These are phyloP conservation scores for Arthrobotrys sinensis DNA, from an alignment of 2,329 filamentous ascomycete species.

Conservation along the genomic window DNA sequence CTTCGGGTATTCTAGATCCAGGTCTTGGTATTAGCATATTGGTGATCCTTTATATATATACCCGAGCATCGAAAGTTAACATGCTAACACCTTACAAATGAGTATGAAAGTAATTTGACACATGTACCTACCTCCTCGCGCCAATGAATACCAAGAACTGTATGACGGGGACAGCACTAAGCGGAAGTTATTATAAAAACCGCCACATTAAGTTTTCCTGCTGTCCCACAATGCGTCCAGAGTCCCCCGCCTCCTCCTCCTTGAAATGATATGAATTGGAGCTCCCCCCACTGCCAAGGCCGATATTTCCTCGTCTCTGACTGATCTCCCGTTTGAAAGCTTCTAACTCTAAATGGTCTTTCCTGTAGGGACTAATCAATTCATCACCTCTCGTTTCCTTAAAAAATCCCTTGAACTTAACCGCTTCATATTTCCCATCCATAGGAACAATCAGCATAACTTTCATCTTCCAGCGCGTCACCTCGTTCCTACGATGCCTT, in stretches of 20 bases:
- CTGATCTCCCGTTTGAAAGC: neutral
- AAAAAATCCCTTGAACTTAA: neutral
- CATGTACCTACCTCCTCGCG: neutral
- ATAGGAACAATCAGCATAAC: neutral
- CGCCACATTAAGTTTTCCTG: constrained; percentile 1
- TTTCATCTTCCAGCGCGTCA: neutral
- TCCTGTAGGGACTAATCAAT: constrained; percentile 12
- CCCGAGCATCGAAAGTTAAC: neutral
- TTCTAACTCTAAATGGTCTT: neutral
- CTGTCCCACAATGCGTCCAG: neutral
- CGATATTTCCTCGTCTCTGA: neutral
- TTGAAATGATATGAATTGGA: neutral
- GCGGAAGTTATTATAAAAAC: neutral
- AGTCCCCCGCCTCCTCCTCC: constrained; percentile 4
- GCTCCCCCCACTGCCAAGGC: constrained; percentile 3
- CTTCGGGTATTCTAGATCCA: constrained; percentile 3
- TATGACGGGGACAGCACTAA: neutral
- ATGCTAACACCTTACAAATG: neutral
- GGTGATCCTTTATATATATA: neutral
- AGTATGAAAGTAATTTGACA: neutral
- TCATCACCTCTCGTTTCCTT: neutral
- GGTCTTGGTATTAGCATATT: neutral
- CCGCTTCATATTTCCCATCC: neutral
- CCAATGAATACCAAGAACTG: constrained; percentile 6
- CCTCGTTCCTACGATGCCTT: neutral